These are phyloP conservation scores for Lunularia cruciata DNA, from an alignment of 225 moss, liverwort and hornwort genomes.

Conservation along the genomic window DNA sequence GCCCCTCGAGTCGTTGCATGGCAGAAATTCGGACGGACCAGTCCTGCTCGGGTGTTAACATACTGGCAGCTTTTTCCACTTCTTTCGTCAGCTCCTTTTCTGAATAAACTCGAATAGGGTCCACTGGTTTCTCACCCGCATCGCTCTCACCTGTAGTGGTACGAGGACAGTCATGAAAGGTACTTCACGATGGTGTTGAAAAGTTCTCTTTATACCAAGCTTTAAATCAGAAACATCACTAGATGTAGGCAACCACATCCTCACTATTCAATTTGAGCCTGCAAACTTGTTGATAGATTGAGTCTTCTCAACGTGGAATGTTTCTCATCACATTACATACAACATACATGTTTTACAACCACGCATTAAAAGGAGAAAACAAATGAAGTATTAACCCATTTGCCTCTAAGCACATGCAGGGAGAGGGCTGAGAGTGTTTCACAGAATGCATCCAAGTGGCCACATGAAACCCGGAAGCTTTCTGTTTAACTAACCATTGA, in stretches of 20 bases:
- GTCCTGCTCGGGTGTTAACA: slow-evolving; percentile 84
- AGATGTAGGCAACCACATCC: too few species aligned
- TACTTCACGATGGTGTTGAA: not conserved
- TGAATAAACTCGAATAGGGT: slow-evolving; percentile 78
- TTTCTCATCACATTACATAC: too few species aligned
- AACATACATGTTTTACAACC: too few species aligned
- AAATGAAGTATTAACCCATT: too few species aligned
- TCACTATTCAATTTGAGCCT: too few species aligned
- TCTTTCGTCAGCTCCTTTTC: slow-evolving; percentile 88
- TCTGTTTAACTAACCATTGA: slow-evolving; percentile 17
- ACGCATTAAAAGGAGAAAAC: too few species aligned
- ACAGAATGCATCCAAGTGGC: not conserved
- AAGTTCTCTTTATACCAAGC: too few species aligned
- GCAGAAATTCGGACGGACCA: slow-evolving; percentile 95
- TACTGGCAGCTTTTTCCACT: slow-evolving; percentile 76
- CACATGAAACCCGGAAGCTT: not conserved
- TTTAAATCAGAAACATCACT: too few species aligned
- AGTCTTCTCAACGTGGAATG: too few species aligned
- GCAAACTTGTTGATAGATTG: too few species aligned
- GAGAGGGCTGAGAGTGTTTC: too few species aligned
- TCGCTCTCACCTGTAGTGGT: slow-evolving; percentile 56
- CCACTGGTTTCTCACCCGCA: slow-evolving; percentile 64
- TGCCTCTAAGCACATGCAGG: too few species aligned
- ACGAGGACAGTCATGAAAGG: not conserved
- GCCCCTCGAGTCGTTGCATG: slow-evolving; percentile 86